Evolutionary conservation across 2,329 filamentous ascomycete genomes (phyloP).

Genomic region (Cercospora janseana): DNA sequence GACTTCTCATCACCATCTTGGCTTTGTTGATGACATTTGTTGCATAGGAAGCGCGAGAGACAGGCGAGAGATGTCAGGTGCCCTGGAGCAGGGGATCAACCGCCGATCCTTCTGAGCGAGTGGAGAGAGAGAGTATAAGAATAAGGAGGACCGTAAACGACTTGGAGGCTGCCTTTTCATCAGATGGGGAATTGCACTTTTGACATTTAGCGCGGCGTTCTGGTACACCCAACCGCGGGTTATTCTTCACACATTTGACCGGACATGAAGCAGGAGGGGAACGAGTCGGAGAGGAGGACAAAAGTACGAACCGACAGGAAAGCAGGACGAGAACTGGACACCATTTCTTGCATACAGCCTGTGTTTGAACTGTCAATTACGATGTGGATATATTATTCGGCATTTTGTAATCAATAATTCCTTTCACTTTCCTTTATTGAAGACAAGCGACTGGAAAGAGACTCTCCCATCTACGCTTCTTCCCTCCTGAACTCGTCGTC

Average conservation of each 20-base stretch:
- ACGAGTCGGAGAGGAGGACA: background rate
- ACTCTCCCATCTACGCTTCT: too few relatives aligned
- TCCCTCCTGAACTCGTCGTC: too few relatives aligned
- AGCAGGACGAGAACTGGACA: too few relatives aligned
- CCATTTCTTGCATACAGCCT: too few relatives aligned
- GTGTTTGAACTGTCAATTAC: too few relatives aligned
- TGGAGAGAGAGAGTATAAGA: background rate
- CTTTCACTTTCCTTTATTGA: too few relatives aligned
- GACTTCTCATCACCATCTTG: constrained; percentile 3
- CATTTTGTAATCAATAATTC: too few relatives aligned
- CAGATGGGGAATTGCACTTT: background rate
- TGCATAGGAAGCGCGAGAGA: constrained; percentile 8
- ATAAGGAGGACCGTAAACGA: background rate
- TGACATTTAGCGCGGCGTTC: constrained; percentile 9
- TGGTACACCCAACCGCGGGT: background rate
- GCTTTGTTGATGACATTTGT: constrained; percentile 10
- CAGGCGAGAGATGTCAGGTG: background rate
- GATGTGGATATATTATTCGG: too few relatives aligned
- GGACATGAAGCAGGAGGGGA: background rate
- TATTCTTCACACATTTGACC: too few relatives aligned
- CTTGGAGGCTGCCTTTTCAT: background rate
- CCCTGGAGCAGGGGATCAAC: constrained; percentile 26
- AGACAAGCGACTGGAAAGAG: too few relatives aligned
- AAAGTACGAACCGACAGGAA: background rate
- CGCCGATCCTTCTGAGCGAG: constrained; percentile 26